These are phyloP conservation scores for Ambrosia artemisiifolia DNA, from an alignment of 129 eudicot species.

Conservation along the genomic window DNA sequence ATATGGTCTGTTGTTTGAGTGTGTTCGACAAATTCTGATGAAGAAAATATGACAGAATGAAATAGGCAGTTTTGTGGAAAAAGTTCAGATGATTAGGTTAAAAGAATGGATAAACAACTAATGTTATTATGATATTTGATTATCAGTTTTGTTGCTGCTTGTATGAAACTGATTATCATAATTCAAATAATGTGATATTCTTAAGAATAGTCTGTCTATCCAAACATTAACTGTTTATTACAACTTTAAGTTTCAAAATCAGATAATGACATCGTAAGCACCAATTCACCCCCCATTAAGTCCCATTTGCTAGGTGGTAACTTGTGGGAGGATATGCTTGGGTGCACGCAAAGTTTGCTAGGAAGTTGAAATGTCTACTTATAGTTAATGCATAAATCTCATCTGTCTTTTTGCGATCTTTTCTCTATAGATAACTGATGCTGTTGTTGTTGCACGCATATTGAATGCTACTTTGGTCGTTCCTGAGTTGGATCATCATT, in stretches of 20 bases:
- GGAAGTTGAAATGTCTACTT: too few relatives aligned
- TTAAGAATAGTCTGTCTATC: not conserved
- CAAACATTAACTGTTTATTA: not conserved
- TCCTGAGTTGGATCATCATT: constrained; percentile 88
- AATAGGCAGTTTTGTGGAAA: not conserved
- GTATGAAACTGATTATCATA: not conserved
- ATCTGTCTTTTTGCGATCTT: constrained; percentile 20
- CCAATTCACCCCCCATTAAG: too few relatives aligned
- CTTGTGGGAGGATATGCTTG: too few relatives aligned
- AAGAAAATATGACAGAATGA: not conserved
- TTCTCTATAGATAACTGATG: constrained; percentile 78
- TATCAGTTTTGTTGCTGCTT: not conserved
- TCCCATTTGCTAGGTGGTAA: too few relatives aligned
- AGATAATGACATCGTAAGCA: too few relatives aligned
- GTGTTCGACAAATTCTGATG: not conserved
- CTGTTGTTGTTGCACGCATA: constrained; percentile 89
- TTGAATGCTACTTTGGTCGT: constrained; percentile 90
- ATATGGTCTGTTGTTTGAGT: not conserved
- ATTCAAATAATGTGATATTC: not conserved
- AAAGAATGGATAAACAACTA: not conserved
- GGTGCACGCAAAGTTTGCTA: too few relatives aligned
- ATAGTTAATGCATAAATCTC: not conserved
- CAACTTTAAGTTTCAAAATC: not conserved
- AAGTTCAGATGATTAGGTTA: not conserved
- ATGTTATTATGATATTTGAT: not conserved